Conservation (phyloP, 176 grass and related monocot species). For the Alloteropsis semialata region DNA sequence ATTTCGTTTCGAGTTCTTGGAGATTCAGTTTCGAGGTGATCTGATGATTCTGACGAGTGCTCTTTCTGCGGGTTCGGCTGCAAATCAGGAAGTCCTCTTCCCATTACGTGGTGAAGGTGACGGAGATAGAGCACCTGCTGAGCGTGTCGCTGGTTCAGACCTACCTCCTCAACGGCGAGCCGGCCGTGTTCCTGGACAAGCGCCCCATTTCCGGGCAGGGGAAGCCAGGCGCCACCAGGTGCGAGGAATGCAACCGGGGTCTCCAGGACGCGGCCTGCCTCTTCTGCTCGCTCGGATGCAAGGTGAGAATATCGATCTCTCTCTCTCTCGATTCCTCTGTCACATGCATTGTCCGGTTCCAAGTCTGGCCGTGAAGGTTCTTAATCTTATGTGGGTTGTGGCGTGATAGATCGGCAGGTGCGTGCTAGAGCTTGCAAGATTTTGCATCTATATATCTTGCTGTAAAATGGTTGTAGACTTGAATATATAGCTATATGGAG, state of each 20-base stretch:
- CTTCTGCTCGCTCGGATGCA: conserved; percentile 72
- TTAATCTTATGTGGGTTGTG: too few relatives aligned
- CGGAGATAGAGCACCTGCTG: not conserved
- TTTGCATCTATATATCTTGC: too few relatives aligned
- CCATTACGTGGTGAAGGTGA: not conserved
- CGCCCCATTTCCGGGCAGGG: not conserved
- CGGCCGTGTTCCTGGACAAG: conserved; percentile 13
- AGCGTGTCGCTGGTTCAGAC: conserved; percentile 20
- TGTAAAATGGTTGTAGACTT: too few relatives aligned
- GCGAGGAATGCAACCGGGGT: conserved; percentile 4
- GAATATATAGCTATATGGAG: too few relatives aligned
- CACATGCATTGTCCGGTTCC: too few relatives aligned
- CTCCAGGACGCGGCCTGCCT: conserved; percentile 19
- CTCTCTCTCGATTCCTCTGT: too few relatives aligned
- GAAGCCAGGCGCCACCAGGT: not conserved
- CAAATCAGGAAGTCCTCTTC: conserved; percentile 13
- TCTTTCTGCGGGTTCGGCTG: not conserved
- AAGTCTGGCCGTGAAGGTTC: too few relatives aligned
- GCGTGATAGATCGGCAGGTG: too few relatives aligned
- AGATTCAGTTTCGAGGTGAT: not conserved
- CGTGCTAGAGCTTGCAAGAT: too few relatives aligned
- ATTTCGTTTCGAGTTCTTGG: too few relatives aligned
- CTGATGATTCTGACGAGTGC: not conserved
- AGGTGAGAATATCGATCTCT: too few relatives aligned
- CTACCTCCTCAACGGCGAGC: conserved; percentile 11